Conservation (phyloP, 257 asterid genomes). For the Orobanche coerulescens region DNA sequence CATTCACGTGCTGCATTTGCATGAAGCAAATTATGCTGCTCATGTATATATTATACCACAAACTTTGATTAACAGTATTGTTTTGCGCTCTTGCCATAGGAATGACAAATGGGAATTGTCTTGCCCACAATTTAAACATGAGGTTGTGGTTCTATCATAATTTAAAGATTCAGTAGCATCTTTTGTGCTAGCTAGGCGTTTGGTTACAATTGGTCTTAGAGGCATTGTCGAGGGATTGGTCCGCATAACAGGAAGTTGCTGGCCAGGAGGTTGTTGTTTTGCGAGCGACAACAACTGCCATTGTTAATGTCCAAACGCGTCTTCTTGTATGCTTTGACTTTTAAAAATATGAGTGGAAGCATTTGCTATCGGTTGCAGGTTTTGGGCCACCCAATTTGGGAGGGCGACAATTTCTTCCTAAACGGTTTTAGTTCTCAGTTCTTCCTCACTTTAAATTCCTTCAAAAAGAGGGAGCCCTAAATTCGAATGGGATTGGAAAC, state of each 20-base stretch:
- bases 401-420: neutral
- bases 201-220: neutral
- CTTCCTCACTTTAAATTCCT: neutral
- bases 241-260: neutral
- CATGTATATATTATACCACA: neutral
- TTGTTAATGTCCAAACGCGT: neutral
- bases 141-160: neutral
- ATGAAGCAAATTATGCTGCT: neutral
- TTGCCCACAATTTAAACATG: neutral
- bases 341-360: constrained; percentile 2
- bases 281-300: neutral
- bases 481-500: too few relatives aligned
- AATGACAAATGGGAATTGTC: neutral
- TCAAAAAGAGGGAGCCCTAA: too few relatives aligned
- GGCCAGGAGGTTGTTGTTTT: neutral
- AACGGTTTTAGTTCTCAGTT: neutral
- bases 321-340: constrained; percentile 3
- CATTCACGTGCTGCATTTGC: neutral
- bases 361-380: constrained; percentile 4
- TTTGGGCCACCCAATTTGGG: neutral
- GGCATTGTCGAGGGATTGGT: neutral
- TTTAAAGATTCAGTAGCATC: neutral
- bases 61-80: neutral
- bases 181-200: neutral
- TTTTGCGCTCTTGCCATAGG: neutral